Evolutionary conservation across 2,329 filamentous ascomycete species (phyloP), one percentile per base, ranked within the genome.

Genomic region (Claviceps purpurea): DNA sequence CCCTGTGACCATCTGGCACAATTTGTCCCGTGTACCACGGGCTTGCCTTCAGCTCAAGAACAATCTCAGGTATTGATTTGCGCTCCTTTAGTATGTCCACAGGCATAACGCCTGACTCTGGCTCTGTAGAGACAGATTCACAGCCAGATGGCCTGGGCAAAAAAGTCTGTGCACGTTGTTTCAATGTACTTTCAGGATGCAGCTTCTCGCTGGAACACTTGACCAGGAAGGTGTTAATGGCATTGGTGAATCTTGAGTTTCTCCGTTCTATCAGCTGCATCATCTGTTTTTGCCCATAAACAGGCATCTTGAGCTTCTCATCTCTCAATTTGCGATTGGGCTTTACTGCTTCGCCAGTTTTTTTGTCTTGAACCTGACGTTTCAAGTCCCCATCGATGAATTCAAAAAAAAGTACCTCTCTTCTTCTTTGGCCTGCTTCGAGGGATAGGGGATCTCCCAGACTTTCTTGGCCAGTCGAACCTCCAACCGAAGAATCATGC

Each of bases 11-110:
- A 58, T 95, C 87, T 0, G 90, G 89, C 1, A 97, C 90, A 56
- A 98, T 89, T 67, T 98, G 93, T 0, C 84, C 84, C 4, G 82
- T 86, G 62, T 98, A 98, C 87, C 90, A 95, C 24, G 90, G 76
- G 59, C 85, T 79, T 8, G 80, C 77, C 60, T 88, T 89, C 39
- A 98, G 80, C 62, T 96, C 88, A 34, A 81, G 74, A 2, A 98
- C 75, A 38, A 98, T 97, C 50, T 95, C 86, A 0, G 87, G 76
- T 34, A 98, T 87, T 2, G 78, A 74, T 62, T 88, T 85, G 45
- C 93, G 78, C 56, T 95, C 86, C 47, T 76, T 80, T 0, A 91
- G 91, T 49, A 97, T 95, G 1, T 74, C 77, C 37, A 78, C 74
- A 0, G 88, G 88, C 20, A 89, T 64, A 0, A 72, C 72, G 49